phyloP scores from a whole-genome alignment of 208 protist genomes.

The Crithidia acanthocephali region DNA sequence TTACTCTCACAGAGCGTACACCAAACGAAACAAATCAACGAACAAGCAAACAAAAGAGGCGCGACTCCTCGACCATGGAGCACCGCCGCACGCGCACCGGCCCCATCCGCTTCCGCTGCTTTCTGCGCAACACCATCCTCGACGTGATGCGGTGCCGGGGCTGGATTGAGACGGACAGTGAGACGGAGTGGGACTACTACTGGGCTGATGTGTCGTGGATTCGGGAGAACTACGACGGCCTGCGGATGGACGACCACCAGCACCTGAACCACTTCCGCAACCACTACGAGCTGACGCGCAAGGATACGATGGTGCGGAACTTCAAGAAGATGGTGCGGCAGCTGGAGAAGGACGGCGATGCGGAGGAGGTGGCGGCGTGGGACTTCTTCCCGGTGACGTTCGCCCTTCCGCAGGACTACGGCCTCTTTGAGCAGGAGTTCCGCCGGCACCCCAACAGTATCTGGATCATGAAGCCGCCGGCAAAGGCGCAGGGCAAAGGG shows the following conservation, averaged over 20 bases:
- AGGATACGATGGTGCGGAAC: constrained; percentile 97
- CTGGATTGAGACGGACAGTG: constrained; percentile 93
- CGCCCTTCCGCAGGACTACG: constrained; percentile 95
- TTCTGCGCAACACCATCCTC: constrained; percentile 90
- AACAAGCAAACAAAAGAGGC: background rate
- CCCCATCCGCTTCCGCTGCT: constrained; percentile 85
- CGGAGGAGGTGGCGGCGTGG: constrained; percentile 83
- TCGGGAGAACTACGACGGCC: constrained; percentile 90
- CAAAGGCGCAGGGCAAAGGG: constrained; percentile 96
- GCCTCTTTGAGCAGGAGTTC: constrained; percentile 95
- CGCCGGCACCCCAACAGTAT: constrained; percentile 85
- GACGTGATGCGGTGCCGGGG: constrained; percentile 93
- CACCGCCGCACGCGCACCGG: constrained; percentile 39
- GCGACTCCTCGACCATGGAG: constrained; percentile 19
- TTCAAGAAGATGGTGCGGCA: constrained; percentile 93
- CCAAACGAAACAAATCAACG: background rate
- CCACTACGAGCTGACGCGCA: constrained; percentile 97
- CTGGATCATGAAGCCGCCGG: constrained; percentile 98
- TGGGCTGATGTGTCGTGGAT: constrained; percentile 95
- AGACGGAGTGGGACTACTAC: constrained; percentile 93
- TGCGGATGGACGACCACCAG: constrained; percentile 87
- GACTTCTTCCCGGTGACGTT: constrained; percentile 96
- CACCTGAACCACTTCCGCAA: constrained; percentile 97
- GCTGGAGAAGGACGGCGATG: constrained; percentile 85
- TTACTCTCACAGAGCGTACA: too few relatives aligned